Evolutionary conservation across 2,329 filamentous ascomycete species (phyloP).

Genomic region (Blastomyces parvus): DNA sequence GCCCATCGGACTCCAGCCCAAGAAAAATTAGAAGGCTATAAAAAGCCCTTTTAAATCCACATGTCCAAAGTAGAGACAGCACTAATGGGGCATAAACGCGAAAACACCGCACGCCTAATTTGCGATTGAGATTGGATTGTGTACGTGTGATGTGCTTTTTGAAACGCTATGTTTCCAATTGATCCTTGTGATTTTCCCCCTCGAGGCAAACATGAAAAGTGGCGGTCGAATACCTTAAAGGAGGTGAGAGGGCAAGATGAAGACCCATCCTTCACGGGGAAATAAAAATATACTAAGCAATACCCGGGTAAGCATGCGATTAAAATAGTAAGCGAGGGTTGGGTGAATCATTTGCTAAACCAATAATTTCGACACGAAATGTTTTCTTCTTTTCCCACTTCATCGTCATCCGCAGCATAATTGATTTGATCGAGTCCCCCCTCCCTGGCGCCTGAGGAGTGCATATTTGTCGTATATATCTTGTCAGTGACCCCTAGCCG

Average conservation of each 20-base stretch:
- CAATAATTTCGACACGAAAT: neutral
- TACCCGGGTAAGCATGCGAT: neutral
- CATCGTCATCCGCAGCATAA: neutral
- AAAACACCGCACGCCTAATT: neutral
- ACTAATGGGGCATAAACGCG: neutral
- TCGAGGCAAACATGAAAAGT: neutral
- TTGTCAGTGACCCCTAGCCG: neutral
- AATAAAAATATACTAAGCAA: neutral
- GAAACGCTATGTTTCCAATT: neutral
- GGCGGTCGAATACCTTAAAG: neutral
- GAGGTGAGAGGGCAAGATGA: neutral
- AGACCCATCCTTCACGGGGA: neutral
- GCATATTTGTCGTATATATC: neutral
- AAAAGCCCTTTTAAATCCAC: neutral
- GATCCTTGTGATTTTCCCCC: neutral
- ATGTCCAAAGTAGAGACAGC: neutral
- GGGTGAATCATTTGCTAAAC: neutral
- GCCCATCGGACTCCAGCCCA: neutral
- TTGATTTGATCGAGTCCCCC: neutral
- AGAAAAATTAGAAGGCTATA: neutral
- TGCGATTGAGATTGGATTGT: neutral
- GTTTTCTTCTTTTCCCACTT: neutral
- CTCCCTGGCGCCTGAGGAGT: neutral
- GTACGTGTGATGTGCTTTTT: neutral
- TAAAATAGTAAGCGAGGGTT: neutral